These are phyloP conservation scores for Leccinum griseonigrum DNA, from an alignment of 1,284 basidiomycete genomes.

Conservation along the genomic window DNA sequence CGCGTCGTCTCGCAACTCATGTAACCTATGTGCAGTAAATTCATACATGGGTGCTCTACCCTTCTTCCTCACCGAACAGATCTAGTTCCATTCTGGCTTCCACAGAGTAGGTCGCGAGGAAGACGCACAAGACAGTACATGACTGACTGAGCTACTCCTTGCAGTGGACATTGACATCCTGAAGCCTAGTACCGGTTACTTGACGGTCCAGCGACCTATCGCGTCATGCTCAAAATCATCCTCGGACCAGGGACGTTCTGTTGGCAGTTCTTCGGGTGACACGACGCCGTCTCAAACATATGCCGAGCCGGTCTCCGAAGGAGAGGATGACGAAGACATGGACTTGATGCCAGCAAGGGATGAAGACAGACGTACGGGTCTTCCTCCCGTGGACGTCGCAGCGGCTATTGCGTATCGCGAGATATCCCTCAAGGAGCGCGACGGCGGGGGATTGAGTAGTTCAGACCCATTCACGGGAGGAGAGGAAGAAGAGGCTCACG, in stretches of 20 bases:
- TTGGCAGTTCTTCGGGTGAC: constrained; percentile 40
- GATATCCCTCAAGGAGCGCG: constrained; percentile 62
- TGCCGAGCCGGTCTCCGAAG: constrained; percentile 87
- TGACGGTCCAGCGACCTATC: constrained; percentile 75
- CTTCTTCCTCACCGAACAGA: constrained; percentile 92
- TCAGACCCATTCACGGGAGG: constrained; percentile 7
- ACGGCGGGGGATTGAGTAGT: constrained; percentile 16
- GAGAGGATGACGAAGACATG: constrained; percentile 81
- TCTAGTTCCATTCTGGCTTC: constrained; percentile 98
- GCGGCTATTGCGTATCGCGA: constrained; percentile 83
- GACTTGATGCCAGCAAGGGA: constrained; percentile 68
- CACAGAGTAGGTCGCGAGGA: constrained; percentile 68
- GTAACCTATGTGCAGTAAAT: constrained; percentile 60
- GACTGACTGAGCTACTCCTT: constrained; percentile 4
- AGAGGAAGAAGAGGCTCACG: constrained; percentile 38
- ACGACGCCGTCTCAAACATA: constrained; percentile 58
- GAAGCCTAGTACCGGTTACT: constrained; percentile 78
- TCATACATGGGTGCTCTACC: constrained; percentile 97
- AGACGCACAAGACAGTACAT: not conserved
- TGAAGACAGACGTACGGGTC: constrained; percentile 76
- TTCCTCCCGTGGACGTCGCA: constrained; percentile 69
- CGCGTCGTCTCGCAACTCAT: constrained; percentile 13
- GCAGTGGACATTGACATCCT: constrained; percentile 91
- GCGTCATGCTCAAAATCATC: constrained; percentile 44
- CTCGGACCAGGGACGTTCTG: constrained; percentile 40